These are phyloP conservation scores for Leccinum broughii DNA, from an alignment of 768 basidiomycete genomes.

Conservation along the genomic window DNA sequence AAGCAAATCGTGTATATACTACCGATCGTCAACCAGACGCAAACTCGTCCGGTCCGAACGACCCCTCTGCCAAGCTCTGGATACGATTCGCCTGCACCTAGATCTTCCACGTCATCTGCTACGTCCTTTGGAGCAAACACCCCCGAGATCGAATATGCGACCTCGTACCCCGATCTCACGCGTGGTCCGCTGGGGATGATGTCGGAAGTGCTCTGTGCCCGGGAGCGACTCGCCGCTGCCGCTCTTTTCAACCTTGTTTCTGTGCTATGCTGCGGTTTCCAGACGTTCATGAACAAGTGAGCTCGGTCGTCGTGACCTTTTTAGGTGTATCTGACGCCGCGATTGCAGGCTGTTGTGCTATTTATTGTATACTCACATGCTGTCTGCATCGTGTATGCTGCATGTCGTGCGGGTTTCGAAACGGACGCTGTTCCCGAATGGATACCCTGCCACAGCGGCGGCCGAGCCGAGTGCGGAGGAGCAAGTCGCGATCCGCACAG, in stretches of 20 bases:
- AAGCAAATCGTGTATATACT: constrained; percentile 64
- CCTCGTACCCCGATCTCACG: constrained; percentile 37
- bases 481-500: constrained; percentile 54
- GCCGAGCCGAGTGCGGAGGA: constrained; percentile 79
- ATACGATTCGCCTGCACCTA: constrained; percentile 8
- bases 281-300: constrained; percentile 62
- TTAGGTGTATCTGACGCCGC: constrained; percentile 10
- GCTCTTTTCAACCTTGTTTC: constrained; percentile 46
- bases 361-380: constrained; percentile 55
- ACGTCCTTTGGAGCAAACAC: constrained; percentile 16
- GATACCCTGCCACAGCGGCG: constrained; percentile 76
- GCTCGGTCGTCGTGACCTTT: constrained; percentile 7
- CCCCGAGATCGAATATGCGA: constrained; percentile 5
- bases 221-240: constrained; percentile 49
- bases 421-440: constrained; percentile 81
- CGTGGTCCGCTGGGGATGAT: constrained; percentile 46
- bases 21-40: constrained; percentile 58
- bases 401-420: constrained; percentile 57
- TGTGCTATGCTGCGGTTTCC: constrained; percentile 48
- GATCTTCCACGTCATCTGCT: constrained; percentile 31
- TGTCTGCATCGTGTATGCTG: constrained; percentile 54
- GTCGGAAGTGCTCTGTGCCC: constrained; percentile 49
- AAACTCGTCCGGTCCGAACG: neutral
- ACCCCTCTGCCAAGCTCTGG: neutral
- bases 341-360: constrained; percentile 65